These are phyloP conservation scores for Iberis amara DNA, from an alignment of 441 rosid species.

Conservation along the genomic window DNA sequence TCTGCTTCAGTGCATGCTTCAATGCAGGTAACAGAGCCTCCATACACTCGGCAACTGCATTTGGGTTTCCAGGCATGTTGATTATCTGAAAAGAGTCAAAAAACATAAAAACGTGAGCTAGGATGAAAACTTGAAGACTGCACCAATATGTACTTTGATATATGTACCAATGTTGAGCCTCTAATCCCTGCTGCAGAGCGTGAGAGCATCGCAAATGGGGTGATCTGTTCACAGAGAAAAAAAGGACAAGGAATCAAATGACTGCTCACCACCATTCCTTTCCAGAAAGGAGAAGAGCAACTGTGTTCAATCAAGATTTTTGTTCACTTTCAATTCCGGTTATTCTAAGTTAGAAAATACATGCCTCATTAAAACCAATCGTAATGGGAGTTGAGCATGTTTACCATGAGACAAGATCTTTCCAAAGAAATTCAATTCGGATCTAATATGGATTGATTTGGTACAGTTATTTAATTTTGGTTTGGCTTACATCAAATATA, in stretches of 20 bases:
- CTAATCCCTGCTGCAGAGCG: conserved; percentile 92
- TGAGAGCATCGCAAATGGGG: conserved; percentile 93
- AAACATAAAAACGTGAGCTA: background rate
- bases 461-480: background rate
- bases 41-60: conserved; percentile 91
- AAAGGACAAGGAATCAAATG: conserved; percentile 14
- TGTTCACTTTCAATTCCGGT: background rate
- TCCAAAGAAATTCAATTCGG: background rate
- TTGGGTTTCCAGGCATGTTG: conserved; percentile 98
- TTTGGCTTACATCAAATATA: background rate
- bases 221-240: conserved; percentile 49
- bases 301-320: background rate
- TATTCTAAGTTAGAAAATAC: no score
- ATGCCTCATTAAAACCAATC: background rate
- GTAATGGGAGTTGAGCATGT: background rate
- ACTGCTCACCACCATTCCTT: conserved; percentile 3
- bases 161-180: conserved; percentile 84
- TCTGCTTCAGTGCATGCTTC: conserved; percentile 87
- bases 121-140: conserved; percentile 7
- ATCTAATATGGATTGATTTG: background rate
- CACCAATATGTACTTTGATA: background rate
- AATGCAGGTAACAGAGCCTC: conserved; percentile 83
- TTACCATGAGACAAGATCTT: background rate
- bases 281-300: background rate
- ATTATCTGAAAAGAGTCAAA: conserved; percentile 51